Evolutionary conservation across 441 rosid genomes (phyloP).

Genomic region (Eugenia klotzschiana): DNA sequence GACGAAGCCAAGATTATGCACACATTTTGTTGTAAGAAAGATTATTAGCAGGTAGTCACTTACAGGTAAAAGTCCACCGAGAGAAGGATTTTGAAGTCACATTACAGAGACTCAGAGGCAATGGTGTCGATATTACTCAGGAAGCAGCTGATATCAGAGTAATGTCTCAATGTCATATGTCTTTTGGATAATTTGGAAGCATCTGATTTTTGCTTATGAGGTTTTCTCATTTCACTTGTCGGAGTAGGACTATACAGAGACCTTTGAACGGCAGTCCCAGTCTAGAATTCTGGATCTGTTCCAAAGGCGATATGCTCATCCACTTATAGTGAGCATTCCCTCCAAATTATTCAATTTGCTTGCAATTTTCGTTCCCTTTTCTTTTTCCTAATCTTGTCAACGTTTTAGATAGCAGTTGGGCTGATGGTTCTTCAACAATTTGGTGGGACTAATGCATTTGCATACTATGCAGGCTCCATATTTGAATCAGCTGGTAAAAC

Average conservation of each 20-base stretch:
- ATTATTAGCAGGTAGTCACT: not conserved
- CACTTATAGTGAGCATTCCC: conserved; percentile 32
- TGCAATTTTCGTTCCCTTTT: not conserved
- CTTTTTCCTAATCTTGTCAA: not conserved
- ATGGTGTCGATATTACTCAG: conserved; percentile 26
- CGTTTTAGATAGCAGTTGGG: conserved; percentile 45
- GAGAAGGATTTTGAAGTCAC: conserved; percentile 38
- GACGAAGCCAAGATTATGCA: not conserved
- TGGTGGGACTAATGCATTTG: conserved; percentile 28
- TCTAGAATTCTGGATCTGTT: conserved; percentile 21
- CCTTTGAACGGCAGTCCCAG: conserved; percentile 3
- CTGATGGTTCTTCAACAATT: conserved; percentile 39
- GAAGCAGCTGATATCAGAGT: conserved; percentile 48
- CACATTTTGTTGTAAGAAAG: not conserved
- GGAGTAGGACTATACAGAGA: conserved; percentile 12
- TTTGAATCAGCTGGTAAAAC: conserved; percentile 35
- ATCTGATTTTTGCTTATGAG: conserved; percentile 16
- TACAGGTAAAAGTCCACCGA: conserved; percentile 35
- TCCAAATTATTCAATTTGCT: not conserved
- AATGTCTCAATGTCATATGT: not conserved
- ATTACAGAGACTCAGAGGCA: conserved; percentile 36
- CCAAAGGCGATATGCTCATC: conserved; percentile 26
- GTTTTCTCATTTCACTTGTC: not conserved
- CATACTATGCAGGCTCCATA: conserved; percentile 30
- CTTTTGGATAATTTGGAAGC: conserved; percentile 8